Conservation (phyloP, 1,284 basidiomycete species). For the Trichosporon sp. region DNA sequence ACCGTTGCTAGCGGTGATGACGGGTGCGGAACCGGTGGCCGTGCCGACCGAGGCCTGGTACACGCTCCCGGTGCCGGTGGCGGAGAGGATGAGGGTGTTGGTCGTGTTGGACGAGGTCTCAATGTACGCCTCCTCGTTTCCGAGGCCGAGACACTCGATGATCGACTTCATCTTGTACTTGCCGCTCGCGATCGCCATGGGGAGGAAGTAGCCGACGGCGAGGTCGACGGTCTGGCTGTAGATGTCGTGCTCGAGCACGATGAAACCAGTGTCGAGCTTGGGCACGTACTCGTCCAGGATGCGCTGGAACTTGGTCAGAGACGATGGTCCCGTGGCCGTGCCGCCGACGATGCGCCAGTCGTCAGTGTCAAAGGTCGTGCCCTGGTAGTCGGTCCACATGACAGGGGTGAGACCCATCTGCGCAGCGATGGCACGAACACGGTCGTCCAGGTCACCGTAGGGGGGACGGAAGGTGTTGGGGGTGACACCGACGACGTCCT, state of each 20-base stretch:
- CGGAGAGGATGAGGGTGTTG: constrained; percentile 42
- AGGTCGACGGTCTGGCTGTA: constrained; percentile 84
- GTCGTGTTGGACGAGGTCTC: constrained; percentile 56
- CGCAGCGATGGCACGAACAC: constrained; percentile 39
- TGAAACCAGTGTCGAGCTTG: constrained; percentile 66
- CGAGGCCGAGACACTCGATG: constrained; percentile 65
- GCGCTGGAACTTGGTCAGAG: constrained; percentile 57
- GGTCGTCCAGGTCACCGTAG: constrained; percentile 57
- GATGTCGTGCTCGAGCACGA: constrained; percentile 85
- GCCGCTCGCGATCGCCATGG: constrained; percentile 67
- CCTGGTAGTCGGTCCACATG: constrained; percentile 52
- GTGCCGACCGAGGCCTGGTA: constrained; percentile 48
- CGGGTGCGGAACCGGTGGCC: constrained; percentile 37
- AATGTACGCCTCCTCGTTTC: constrained; percentile 54
- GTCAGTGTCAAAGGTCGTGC: constrained; percentile 70
- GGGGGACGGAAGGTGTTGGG: constrained; percentile 77
- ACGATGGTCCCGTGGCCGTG: constrained; percentile 65
- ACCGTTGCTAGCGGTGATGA: not conserved
- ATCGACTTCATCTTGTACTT: constrained; percentile 61
- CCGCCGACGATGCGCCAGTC: constrained; percentile 84
- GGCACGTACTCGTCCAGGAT: constrained; percentile 55
- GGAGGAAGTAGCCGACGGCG: constrained; percentile 82
- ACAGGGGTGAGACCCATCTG: constrained; percentile 55
- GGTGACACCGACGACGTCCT: constrained; percentile 73
- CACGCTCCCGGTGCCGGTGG: constrained; percentile 27